phyloP scores from a whole-genome alignment of 2,329 filamentous ascomycete genomes.

The Pyrenochaeta sp. region DNA sequence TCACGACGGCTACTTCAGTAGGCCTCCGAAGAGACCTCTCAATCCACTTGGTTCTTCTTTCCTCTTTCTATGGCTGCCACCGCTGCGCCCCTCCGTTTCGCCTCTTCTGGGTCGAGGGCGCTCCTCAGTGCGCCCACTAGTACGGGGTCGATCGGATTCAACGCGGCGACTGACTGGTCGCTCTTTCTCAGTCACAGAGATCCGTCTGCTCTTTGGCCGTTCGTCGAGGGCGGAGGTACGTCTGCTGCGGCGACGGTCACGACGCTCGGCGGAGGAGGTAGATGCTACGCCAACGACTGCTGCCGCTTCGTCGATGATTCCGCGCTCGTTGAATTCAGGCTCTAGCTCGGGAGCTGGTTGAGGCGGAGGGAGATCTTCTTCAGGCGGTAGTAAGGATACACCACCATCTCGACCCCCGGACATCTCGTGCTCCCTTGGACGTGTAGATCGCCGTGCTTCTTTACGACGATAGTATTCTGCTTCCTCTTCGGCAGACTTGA shows the following conservation, averaged over 20 bases:
- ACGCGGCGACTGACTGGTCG: slow-evolving; percentile 35
- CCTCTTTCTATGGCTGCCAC: slow-evolving; percentile 30
- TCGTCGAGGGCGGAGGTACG: slow-evolving; percentile 39
- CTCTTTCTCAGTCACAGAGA: slow-evolving; percentile 41
- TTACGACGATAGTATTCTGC: slow-evolving; percentile 41
- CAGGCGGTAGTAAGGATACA: slow-evolving; percentile 19
- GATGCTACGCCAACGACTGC: slow-evolving; percentile 34
- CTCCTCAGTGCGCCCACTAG: slow-evolving; percentile 34
- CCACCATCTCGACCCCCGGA: slow-evolving; percentile 35
- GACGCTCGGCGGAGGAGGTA: slow-evolving; percentile 37
- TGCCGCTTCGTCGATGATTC: slow-evolving; percentile 34
- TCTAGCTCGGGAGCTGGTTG: slow-evolving; percentile 13
- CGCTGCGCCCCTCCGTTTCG: slow-evolving; percentile 31
- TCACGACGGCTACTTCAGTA: slow-evolving; percentile 39
- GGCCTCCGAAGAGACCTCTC: slow-evolving; percentile 41
- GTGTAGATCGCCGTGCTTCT: slow-evolving; percentile 35
- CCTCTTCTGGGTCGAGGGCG: slow-evolving; percentile 27
- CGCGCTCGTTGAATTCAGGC: slow-evolving; percentile 10
- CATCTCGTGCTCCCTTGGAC: slow-evolving; percentile 36
- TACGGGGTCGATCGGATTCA: slow-evolving; percentile 37
- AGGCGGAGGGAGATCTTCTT: slow-evolving; percentile 25
- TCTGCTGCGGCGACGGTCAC: slow-evolving; percentile 30
- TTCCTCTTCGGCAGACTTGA: slow-evolving; percentile 41
- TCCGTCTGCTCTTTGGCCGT: slow-evolving; percentile 37
- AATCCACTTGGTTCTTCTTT: slow-evolving; percentile 39